Evolutionary conservation across 108 stramenopile genomes (phyloP), one percentile per base, ranked within the genome.

Genomic region (Conticribra weissflogii): DNA sequence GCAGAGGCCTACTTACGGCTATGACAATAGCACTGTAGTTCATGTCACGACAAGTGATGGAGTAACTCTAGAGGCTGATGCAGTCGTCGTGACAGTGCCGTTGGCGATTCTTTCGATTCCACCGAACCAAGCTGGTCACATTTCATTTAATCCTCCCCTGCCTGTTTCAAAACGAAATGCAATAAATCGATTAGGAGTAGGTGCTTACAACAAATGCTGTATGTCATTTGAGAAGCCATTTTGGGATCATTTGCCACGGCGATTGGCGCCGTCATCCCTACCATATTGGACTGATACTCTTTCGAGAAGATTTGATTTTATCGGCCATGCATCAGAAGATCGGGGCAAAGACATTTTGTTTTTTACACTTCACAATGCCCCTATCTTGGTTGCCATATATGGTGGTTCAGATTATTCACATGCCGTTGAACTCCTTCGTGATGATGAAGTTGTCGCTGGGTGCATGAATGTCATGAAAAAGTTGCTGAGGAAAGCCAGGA

Each of bases 131-230:
- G 81, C 84, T 0, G 82, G 85, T 0, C 81, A 87, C 47, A 71
- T 95, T 16, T 54, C 71, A 17, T 96, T 96, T 47, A 61, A 31
- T 25, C 96, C 96, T 3, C 83, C 93, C 7, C 82, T 97, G 51
- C 79, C 92, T 3, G 51, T 52, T 0, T 25, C 56, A 24, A 97
- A 97, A 71, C 74, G 55, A 52, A 72, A 71, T 49, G 96, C 97
- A 54, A 83, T 97, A 45, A 59, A 76, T 34, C 74, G 86, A 53
- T 53, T 97, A 54, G 95, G 97, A 29, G 91, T 92, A 46, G 92
- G 91, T 0, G 53, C 89, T n/a, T 80, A 93, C 22, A 95, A 96
- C 75, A 95, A 93, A 63, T 94, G 94, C 48, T 85, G 81, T 50
- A 85, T 92, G 59, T 86, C 91, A 14, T 93, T 91, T 66, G 63